phyloP scores from a whole-genome alignment of 2,329 filamentous ascomycete genomes.

The Sporothrix variecibatus region DNA sequence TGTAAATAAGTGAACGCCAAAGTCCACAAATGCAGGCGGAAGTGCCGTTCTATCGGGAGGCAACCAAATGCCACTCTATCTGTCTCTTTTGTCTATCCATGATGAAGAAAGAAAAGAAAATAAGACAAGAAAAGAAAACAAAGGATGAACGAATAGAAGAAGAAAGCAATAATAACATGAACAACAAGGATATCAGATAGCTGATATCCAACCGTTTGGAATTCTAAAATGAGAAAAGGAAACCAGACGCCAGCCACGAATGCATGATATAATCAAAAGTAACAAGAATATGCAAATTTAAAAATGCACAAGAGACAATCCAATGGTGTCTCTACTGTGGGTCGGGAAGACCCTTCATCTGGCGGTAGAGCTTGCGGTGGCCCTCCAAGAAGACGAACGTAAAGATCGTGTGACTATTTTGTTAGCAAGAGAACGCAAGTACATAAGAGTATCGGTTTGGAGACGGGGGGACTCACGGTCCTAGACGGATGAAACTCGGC shows the following conservation, averaged over 20 bases:
- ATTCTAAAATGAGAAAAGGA: background rate
- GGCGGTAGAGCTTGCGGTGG: conserved; percentile 76
- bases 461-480: conserved; percentile 54
- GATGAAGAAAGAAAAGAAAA: background rate
- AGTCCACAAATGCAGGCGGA: conserved; percentile 16
- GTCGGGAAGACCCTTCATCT: conserved; percentile 48
- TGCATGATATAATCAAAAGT: conserved; percentile 10
- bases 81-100: conserved; percentile 12
- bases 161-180: background rate
- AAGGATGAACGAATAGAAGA: background rate
- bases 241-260: conserved; percentile 14
- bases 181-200: background rate
- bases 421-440: conserved; percentile 22
- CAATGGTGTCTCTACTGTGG: conserved; percentile 21
- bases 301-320: background rate
- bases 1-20: background rate
- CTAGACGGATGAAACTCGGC: conserved; percentile 68
- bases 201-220: background rate
- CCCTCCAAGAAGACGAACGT: conserved; percentile 86
- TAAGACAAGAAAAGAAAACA: background rate
- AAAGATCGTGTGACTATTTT: conserved; percentile 71
- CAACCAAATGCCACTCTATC: background rate
- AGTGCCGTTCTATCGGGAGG: background rate
- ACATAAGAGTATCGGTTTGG: too few relatives aligned
- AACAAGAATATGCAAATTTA: background rate